These are phyloP conservation scores for Bretziella fagacearum DNA, from an alignment of 2,329 filamentous ascomycete species.

Conservation along the genomic window DNA sequence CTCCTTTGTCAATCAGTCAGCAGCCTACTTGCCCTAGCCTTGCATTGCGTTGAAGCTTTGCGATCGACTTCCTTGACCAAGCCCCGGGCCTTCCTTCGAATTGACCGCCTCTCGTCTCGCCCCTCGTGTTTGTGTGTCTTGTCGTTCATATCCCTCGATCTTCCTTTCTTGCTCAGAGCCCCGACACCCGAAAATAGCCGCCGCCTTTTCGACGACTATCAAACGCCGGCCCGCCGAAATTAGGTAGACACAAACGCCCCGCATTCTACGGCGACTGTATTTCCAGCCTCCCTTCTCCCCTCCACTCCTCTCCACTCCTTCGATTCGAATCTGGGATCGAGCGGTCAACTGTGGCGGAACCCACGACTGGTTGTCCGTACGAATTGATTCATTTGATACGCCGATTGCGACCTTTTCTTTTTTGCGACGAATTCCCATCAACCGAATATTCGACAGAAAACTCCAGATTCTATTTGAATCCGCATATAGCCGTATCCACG, in stretches of 20 bases:
- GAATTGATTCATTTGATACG: neutral
- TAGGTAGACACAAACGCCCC: neutral
- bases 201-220: neutral
- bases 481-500: neutral
- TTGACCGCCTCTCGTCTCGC: slow-evolving; percentile 4
- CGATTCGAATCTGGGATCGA: neutral
- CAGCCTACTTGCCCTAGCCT: neutral
- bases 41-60: slow-evolving; percentile 3
- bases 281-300: neutral
- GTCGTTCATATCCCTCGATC: neutral
- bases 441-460: neutral
- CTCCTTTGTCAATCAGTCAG: neutral
- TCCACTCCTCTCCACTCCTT: neutral
- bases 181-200: neutral
- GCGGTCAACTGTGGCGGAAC: neutral
- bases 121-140: neutral
- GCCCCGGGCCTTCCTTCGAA: neutral
- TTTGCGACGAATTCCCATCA: neutral
- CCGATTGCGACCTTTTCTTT: neutral
- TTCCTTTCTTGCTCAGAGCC: neutral
- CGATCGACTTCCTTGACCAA: slow-evolving; percentile 6
- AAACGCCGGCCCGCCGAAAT: neutral
- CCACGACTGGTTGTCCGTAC: neutral
- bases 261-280: neutral
- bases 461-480: neutral